These are phyloP conservation scores for Colletotrichum endophyticum DNA, from an alignment of 2,329 filamentous ascomycete species.

Conservation along the genomic window DNA sequence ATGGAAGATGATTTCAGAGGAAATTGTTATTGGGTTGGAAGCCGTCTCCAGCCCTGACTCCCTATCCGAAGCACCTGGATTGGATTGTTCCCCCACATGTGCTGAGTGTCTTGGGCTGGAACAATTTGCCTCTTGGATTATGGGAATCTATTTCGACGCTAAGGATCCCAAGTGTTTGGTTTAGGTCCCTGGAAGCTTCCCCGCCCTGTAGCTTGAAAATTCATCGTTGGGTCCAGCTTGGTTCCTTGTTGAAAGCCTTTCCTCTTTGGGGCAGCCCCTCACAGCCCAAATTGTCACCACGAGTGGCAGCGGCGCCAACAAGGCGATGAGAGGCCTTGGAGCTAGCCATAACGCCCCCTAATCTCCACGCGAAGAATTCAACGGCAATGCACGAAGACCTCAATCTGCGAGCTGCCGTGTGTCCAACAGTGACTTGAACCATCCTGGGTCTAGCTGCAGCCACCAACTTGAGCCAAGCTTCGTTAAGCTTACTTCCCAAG, in stretches of 20 bases:
- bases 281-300: not conserved
- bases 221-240: not conserved
- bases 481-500: not conserved
- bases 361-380: not conserved
- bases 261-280: not conserved
- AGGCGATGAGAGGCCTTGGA: not conserved
- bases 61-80: not conserved
- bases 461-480: not conserved
- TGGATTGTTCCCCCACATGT: not conserved
- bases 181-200: not conserved
- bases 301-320: not conserved
- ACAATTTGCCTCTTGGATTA: not conserved
- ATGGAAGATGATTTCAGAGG: not conserved
- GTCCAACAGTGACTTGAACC: not conserved
- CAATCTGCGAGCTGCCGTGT: not conserved
- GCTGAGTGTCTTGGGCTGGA: not conserved
- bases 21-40: not conserved
- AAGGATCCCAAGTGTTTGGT: not conserved
- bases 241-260: not conserved
- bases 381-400: not conserved
- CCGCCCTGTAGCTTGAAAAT: not conserved
- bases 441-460: not conserved
- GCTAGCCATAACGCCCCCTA: not conserved
- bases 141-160: not conserved
- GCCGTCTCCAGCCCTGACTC: not conserved